These are phyloP conservation scores for Areca catechu DNA, from an alignment of 176 grass and related monocot species.

Conservation along the genomic window DNA sequence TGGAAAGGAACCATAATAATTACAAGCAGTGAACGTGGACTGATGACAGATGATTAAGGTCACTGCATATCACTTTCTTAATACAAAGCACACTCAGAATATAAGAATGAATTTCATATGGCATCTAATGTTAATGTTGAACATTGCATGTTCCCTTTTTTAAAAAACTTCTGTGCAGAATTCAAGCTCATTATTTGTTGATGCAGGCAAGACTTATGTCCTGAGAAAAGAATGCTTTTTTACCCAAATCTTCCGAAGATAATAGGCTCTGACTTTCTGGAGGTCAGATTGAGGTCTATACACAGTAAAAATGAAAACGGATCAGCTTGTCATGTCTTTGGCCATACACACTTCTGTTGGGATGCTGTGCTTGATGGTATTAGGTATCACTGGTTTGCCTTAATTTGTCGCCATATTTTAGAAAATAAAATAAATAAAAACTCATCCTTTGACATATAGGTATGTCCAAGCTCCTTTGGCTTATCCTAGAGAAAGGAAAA, in stretches of 20 bases:
- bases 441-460: slow-evolving; percentile 21
- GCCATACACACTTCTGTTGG: slow-evolving; percentile 98
- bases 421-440: not conserved
- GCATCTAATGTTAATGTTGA: no score
- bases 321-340: slow-evolving; percentile 77
- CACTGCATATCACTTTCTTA: no score
- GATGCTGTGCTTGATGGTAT: slow-evolving; percentile 67
- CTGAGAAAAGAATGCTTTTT: slow-evolving; percentile 97
- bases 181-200: no score
- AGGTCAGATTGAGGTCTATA: slow-evolving; percentile 68
- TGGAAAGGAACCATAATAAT: no score
- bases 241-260: slow-evolving; percentile 92
- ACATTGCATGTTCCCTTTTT: no score
- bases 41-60: no score
- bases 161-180: no score
- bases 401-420: not conserved
- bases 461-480: slow-evolving; percentile 89
- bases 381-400: slow-evolving; percentile 33
- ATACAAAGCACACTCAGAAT: no score
- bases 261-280: slow-evolving; percentile 75
- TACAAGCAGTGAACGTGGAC: no score
- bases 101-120: no score
- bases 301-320: slow-evolving; percentile 30
- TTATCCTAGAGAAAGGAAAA: slow-evolving; percentile 75
- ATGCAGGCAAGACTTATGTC: slow-evolving; percentile 84